A percentile compares a stretch with the other conserved stretches of the same genome.
These are phyloP conservation scores for Thuja plicata DNA, from an alignment of 83 land plant genomes.

Conservation along the genomic window DNA sequence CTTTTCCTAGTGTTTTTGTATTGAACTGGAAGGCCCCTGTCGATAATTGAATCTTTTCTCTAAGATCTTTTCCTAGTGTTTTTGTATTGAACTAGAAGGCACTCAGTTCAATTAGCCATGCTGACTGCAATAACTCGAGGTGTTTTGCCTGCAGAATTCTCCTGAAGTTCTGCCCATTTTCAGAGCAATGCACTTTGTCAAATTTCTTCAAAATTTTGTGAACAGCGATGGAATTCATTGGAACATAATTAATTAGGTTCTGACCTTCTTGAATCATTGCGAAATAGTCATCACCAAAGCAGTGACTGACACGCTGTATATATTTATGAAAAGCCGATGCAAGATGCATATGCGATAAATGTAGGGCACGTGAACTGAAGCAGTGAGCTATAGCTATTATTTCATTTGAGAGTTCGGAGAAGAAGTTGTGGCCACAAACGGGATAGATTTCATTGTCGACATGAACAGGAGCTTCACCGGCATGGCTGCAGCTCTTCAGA, in stretches of 20 bases:
- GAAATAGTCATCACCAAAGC: slow-evolving; percentile 38
- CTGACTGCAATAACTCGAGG: slow-evolving; percentile 46
- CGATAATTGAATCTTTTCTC: too few species aligned
- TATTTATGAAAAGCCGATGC: slow-evolving; percentile 32
- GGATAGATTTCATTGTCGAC: too few species aligned
- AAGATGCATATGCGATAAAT: slow-evolving; percentile 39
- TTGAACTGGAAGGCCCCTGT: too few species aligned
- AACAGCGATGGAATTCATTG: slow-evolving; percentile 64
- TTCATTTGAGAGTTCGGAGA: slow-evolving; percentile 50
- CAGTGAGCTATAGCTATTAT: slow-evolving; percentile 50
- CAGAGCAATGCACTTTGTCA: slow-evolving; percentile 47
- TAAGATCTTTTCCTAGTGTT: too few species aligned
- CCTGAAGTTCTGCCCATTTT: slow-evolving; percentile 24
- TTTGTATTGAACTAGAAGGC: slow-evolving; percentile 43
- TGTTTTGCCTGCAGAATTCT: slow-evolving; percentile 32
- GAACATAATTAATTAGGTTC: slow-evolving; percentile 54
- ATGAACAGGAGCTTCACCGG: too few species aligned
- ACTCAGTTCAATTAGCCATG: slow-evolving; percentile 43
- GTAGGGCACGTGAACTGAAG: slow-evolving; percentile 48
- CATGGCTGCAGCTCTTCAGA: slow-evolving; percentile 34
- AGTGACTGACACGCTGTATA: slow-evolving; percentile 28
- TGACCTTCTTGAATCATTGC: slow-evolving; percentile 42
- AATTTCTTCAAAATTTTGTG: slow-evolving; percentile 64
- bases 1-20: too few species aligned
- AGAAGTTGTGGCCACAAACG: slow-evolving; percentile 58